phyloP scores from a whole-genome alignment of 2,329 filamentous ascomycete genomes.

The Zasmidium angulare region DNA sequence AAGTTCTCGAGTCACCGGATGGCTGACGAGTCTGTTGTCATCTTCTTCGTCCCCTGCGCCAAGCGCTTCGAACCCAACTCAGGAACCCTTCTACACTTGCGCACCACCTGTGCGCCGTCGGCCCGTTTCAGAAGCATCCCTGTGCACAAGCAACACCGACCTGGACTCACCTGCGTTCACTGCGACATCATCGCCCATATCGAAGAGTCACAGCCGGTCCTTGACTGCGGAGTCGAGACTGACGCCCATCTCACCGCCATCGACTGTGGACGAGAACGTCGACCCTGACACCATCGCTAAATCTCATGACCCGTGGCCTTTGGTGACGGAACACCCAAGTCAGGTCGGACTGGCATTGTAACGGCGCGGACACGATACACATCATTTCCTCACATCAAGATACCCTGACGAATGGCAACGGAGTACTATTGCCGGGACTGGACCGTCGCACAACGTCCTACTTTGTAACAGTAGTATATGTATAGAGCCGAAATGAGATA shows the following conservation, averaged over 20 bases:
- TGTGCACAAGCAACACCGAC: slow-evolving; percentile 23
- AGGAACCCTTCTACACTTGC: slow-evolving; percentile 27
- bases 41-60: slow-evolving; percentile 2
- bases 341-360: slow-evolving; percentile 22
- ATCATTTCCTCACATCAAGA: slow-evolving; percentile 13
- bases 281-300: not conserved
- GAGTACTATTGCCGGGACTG: not conserved
- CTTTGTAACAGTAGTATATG: slow-evolving; percentile 9
- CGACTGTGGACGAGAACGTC: slow-evolving; percentile 8
- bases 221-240: slow-evolving; percentile 21
- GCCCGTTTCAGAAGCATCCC: slow-evolving; percentile 21
- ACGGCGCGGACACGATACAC: slow-evolving; percentile 1
- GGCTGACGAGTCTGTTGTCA: slow-evolving; percentile 28
- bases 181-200: slow-evolving; percentile 21
- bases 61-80: not conserved
- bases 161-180: slow-evolving; percentile 25
- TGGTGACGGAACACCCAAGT: slow-evolving; percentile 11
- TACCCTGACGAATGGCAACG: slow-evolving; percentile 10
- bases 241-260: slow-evolving; percentile 17
- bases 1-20: slow-evolving; percentile 27
- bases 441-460: too few species aligned
- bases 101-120: slow-evolving; percentile 12
- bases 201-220: slow-evolving; percentile 29
- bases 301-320: slow-evolving; percentile 1
- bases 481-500: slow-evolving; percentile 7